These are phyloP conservation scores for Apiospora malaysiana DNA, from an alignment of 2,329 filamentous ascomycete species.

Conservation along the genomic window DNA sequence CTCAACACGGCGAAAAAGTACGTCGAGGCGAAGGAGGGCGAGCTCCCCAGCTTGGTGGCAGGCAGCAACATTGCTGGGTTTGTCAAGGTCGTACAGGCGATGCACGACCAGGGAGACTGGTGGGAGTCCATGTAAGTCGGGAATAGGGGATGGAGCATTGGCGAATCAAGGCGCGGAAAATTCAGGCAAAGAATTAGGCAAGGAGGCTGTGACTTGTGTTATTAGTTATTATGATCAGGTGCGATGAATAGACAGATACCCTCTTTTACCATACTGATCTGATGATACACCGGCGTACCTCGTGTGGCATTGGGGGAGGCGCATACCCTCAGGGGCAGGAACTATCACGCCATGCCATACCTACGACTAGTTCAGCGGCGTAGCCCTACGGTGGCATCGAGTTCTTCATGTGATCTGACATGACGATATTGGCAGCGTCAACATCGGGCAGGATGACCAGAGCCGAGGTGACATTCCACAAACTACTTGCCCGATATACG, in stretches of 20 bases:
- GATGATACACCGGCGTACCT: not conserved
- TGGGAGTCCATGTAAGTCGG: conserved; percentile 49
- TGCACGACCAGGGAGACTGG: conserved; percentile 98
- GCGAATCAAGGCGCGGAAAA: not conserved
- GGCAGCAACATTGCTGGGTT: conserved; percentile 98
- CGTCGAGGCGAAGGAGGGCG: conserved; percentile 76
- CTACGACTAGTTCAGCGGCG: not conserved
- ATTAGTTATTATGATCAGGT: conserved; percentile 1
- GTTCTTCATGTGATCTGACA: conserved; percentile 3
- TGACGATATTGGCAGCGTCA: not conserved
- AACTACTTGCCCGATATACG: not conserved
- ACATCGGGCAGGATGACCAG: not conserved
- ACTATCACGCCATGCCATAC: not conserved
- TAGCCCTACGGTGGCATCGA: not conserved
- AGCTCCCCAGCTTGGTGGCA: conserved; percentile 88
- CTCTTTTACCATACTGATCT: not conserved
- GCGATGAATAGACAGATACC: conserved; percentile 13
- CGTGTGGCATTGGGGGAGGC: not conserved
- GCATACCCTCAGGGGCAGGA: not conserved
- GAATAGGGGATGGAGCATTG: not conserved
- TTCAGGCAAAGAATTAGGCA: not conserved
- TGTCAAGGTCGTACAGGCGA: conserved; percentile 92
- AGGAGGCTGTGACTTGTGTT: not conserved
- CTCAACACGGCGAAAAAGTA: conserved; percentile 90
- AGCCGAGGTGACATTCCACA: not conserved